Evolutionary conservation across 768 basidiomycete species (phyloP), one percentile per base, ranked within the genome.

Genomic region (Pulveroboletus sp.): DNA sequence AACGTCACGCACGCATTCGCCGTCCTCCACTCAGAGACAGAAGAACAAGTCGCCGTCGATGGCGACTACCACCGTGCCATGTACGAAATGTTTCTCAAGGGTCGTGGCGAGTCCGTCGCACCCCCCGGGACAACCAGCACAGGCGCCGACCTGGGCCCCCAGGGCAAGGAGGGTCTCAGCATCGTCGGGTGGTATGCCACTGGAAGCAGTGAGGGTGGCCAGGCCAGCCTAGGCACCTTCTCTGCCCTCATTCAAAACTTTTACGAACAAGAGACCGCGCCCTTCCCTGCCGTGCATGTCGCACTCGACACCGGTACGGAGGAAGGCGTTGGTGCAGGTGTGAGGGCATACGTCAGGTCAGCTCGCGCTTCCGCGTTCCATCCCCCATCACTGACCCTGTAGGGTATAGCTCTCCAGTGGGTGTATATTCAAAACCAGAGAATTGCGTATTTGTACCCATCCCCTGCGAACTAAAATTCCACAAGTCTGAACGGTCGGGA

Each of bases 201-300:
- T 1, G 89, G 90, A 51, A 86, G 89, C 82, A 57, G 53, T 46
- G 65, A 65, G 52, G 39, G 50, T 85, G 56, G 54, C n/a, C 56
- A 52, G 41, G 53, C 39, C 3, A 55, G 62, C 31, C 78, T 97
- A 49, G 94, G 94, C 72, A 91, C 90, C 7, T 94, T 93, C 73
- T 94, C 94, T 26, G 93, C 95, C 10, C 80, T 98, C 58, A 94
- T 98, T 64, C 95, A 97, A 77, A 93, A 94, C 71, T 96, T 96
- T 73, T 98, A 96, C 70, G 83, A 89, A 36, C 85, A 89, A 77
- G 93, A 97, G 70, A 92, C 91, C 6, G 76, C 82, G 0, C 89
- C 93, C 3, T 82, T 87, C 66, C 90, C 85, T 30, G 93, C 95
- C 3, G 81, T 98, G 42, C 93, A 97, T 67, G 76, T 98, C 47